A percentile compares a stretch with the other conserved stretches of the same genome.
These are phyloP conservation scores for Drechslerella dactyloides DNA, from an alignment of 2,329 filamentous ascomycete genomes.

Conservation along the genomic window DNA sequence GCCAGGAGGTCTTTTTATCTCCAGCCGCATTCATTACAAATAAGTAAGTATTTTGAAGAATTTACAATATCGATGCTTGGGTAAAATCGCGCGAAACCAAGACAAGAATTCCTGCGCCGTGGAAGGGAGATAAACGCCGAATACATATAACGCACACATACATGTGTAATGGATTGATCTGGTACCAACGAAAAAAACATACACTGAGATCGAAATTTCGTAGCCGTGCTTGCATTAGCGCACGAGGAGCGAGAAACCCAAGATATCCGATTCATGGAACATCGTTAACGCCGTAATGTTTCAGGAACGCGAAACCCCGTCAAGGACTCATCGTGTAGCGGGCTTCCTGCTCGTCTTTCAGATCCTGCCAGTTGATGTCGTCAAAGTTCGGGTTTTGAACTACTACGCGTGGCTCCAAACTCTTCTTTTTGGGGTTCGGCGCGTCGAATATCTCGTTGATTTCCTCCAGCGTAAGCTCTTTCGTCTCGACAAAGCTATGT, in stretches of 20 bases:
- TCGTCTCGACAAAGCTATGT: slow-evolving; percentile 67
- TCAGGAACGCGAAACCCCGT: slow-evolving; percentile 2
- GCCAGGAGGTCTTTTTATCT: no score
- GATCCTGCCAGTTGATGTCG: slow-evolving; percentile 48
- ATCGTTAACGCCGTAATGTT: neutral
- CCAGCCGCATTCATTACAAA: no score
- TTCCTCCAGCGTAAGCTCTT: slow-evolving; percentile 73
- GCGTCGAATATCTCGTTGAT: slow-evolving; percentile 74
- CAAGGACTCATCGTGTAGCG: slow-evolving; percentile 48
- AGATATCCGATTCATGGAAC: neutral
- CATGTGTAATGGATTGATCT: no score
- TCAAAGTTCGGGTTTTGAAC: slow-evolving; percentile 50
- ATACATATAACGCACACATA: no score
- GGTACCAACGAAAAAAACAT: neutral
- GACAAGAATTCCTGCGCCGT: no score
- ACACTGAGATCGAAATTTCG: no score
- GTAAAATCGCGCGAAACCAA: no score
- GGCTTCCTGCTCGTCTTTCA: slow-evolving; percentile 39
- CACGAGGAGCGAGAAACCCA: neutral
- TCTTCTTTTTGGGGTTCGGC: slow-evolving; percentile 54
- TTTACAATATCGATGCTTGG: no score
- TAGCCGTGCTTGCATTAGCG: no score
- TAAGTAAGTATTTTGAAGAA: no score
- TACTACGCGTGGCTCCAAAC: slow-evolving; percentile 36
- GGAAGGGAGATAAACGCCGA: no score